Conservation (phyloP, 768 basidiomycete genomes). For the Hebeloma cylindrosporum region DNA sequence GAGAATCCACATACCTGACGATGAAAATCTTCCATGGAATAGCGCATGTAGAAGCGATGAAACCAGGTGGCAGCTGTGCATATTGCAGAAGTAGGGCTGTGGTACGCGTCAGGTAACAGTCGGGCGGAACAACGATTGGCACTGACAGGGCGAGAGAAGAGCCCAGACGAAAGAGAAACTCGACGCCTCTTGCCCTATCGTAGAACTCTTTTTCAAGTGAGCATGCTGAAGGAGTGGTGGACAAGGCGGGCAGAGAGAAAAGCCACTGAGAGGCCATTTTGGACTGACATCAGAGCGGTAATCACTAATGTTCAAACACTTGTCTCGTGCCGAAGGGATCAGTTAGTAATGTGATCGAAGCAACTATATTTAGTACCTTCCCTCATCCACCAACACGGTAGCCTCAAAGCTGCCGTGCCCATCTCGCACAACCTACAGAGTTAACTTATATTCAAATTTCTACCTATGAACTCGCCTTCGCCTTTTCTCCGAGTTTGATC, state of each 20-base stretch:
- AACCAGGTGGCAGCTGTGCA: constrained; percentile 90
- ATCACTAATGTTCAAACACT: too few relatives aligned
- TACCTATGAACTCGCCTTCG: too few relatives aligned
- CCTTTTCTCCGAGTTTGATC: too few relatives aligned
- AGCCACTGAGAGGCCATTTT: constrained; percentile 70
- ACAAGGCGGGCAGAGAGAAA: constrained; percentile 60
- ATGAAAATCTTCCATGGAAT: constrained; percentile 79
- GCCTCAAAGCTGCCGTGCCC: too few relatives aligned
- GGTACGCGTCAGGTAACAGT: constrained; percentile 12
- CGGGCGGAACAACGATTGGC: constrained; percentile 10
- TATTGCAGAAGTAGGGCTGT: constrained; percentile 76
- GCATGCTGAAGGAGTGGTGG: constrained; percentile 55
- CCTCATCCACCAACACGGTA: too few relatives aligned
- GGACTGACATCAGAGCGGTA: too few relatives aligned
- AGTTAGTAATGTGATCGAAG: too few relatives aligned
- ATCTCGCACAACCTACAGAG: too few relatives aligned
- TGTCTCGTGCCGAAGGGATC: too few relatives aligned
- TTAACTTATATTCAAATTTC: too few relatives aligned
- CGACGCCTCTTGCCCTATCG: constrained; percentile 78
- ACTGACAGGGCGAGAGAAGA: constrained; percentile 76
- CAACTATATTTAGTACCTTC: too few relatives aligned
- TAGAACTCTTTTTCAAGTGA: constrained; percentile 72
- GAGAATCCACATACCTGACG: constrained; percentile 57
- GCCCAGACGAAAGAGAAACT: constrained; percentile 83
- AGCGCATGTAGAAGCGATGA: constrained; percentile 89